phyloP scores from a whole-genome alignment of 164 flowering plant genomes.

The Amborella trichopoda region DNA sequence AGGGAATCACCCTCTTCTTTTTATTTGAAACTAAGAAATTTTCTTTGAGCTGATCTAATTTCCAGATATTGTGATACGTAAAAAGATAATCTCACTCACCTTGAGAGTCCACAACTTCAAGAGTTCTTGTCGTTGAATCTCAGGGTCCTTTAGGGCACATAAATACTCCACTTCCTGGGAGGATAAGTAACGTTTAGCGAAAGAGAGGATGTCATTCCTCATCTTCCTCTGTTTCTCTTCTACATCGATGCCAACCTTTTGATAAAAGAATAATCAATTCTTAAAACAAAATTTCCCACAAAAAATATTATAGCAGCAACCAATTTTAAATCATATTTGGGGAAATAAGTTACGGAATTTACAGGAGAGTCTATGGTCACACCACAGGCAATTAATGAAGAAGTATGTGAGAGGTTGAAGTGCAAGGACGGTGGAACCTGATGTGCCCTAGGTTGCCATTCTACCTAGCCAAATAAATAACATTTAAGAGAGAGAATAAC shows the following conservation, averaged over 20 bases:
- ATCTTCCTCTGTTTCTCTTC: conserved; percentile 67
- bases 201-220: conserved; percentile 40
- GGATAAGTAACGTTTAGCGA: conserved; percentile 75
- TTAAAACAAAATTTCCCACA: not conserved
- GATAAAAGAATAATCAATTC: not conserved
- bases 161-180: conserved; percentile 42
- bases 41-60: too few relatives aligned
- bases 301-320: not conserved
- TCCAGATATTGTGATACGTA: not conserved
- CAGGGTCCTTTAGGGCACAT: conserved; percentile 44
- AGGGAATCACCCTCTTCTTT: too few relatives aligned
- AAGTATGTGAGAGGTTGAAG: conserved; percentile 85
- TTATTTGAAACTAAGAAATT: too few relatives aligned
- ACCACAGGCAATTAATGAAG: conserved; percentile 93
- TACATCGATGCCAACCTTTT: conserved; percentile 84
- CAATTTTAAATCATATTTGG: not conserved
- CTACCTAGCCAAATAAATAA: conserved; percentile 51
- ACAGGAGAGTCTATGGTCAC: conserved; percentile 57
- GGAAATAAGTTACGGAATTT: not conserved
- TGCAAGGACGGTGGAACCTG: conserved; percentile 46
- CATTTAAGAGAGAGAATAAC: too few relatives aligned
- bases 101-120: conserved; percentile 91
- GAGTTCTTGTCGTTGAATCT: conserved; percentile 56
- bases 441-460: conserved; percentile 36
- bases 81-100: conserved; percentile 23